Evolutionary conservation across 441 rosid genomes (phyloP).

Genomic region (Eutrema salsugineum): DNA sequence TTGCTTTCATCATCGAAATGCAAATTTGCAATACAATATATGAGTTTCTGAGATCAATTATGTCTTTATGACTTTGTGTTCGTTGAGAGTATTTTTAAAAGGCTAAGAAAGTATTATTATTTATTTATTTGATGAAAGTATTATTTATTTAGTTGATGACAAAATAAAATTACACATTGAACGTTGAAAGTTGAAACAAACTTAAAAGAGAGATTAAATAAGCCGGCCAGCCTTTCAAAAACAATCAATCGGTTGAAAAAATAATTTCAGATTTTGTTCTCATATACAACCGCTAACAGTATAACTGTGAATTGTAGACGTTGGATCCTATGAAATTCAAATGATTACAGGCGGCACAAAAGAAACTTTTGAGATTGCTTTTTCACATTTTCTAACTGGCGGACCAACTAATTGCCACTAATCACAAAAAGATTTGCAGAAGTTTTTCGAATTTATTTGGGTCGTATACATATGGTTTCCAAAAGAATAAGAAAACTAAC

Average conservation of each 20-base stretch:
- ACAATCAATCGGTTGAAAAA: not conserved
- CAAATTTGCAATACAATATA: not conserved
- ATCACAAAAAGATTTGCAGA: not conserved
- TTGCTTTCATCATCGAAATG: slow-evolving; percentile 13
- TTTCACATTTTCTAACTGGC: slow-evolving; percentile 6
- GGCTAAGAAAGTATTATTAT: not conserved
- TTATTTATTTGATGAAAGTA: not conserved
- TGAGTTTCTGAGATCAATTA: not conserved
- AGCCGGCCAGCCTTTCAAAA: not conserved
- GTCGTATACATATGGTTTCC: not conserved
- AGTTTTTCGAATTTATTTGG: not conserved
- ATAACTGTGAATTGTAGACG: slow-evolving; percentile 14
- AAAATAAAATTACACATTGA: too few species aligned
- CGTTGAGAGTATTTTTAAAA: not conserved
- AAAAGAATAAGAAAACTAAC: not conserved
- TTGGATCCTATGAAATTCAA: slow-evolving; percentile 36
- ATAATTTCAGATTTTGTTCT: not conserved
- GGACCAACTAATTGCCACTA: not conserved
- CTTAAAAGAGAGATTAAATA: not conserved
- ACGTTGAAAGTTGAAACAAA: too few species aligned
- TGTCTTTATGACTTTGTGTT: not conserved
- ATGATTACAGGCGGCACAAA: slow-evolving; percentile 34
- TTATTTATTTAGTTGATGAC: too few species aligned
- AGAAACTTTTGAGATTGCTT: slow-evolving; percentile 8
- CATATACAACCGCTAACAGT: not conserved